A percentile compares a stretch with the other conserved stretches of the same genome.
These are phyloP conservation scores for Sutorius australiensis DNA, from an alignment of 768 basidiomycete species.

Conservation along the genomic window DNA sequence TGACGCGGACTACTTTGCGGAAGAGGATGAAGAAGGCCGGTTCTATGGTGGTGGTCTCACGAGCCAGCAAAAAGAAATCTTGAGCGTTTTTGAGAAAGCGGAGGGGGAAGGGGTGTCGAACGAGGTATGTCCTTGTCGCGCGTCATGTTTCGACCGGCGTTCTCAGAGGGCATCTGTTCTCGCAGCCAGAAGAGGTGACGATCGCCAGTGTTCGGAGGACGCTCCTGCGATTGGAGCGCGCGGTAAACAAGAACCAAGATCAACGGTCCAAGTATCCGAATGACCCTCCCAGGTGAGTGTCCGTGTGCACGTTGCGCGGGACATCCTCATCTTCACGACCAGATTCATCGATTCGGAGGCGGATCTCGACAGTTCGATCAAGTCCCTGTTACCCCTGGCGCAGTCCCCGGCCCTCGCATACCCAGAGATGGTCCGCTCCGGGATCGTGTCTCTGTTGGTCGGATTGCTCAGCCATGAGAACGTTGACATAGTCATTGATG, in stretches of 20 bases:
- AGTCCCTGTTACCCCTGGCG: constrained; percentile 82
- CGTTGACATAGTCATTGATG: constrained; percentile 94
- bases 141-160: not conserved
- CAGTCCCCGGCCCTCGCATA: constrained; percentile 82
- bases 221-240: constrained; percentile 79
- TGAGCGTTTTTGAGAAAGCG: constrained; percentile 87
- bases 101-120: constrained; percentile 60
- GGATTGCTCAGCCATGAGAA: constrained; percentile 95
- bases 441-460: constrained; percentile 63
- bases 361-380: constrained; percentile 84
- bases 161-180: not conserved
- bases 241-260: constrained; percentile 92
- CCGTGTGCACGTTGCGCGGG: not conserved
- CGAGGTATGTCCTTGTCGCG: constrained; percentile 49
- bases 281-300: constrained; percentile 80
- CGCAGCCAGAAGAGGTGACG: constrained; percentile 63
- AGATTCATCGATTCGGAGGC: constrained; percentile 99
- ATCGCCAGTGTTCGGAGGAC: constrained; percentile 68
- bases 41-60: constrained; percentile 95
- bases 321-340: not conserved
- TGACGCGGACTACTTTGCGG: constrained; percentile 85
- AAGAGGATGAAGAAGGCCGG: constrained; percentile 89
- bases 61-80: constrained; percentile 87
- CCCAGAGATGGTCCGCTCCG: constrained; percentile 81
- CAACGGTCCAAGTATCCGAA: constrained; percentile 93